These are phyloP conservation scores for Iris macrosiphon DNA, from an alignment of 106 monocot genomes.

Conservation along the genomic window DNA sequence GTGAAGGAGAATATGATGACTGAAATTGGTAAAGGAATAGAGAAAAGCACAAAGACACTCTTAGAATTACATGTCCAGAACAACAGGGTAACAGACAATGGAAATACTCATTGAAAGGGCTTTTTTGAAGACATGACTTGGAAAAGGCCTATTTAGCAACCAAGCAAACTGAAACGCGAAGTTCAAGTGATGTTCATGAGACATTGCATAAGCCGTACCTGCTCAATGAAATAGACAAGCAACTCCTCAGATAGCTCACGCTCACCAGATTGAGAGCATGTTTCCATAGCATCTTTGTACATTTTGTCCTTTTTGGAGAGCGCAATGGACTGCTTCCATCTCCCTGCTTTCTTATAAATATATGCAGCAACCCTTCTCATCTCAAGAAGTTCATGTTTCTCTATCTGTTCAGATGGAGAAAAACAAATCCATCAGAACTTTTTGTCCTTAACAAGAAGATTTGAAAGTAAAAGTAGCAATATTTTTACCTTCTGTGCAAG, in stretches of 20 bases:
- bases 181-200: too few relatives aligned
- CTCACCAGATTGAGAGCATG: constrained; percentile 90
- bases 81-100: too few relatives aligned
- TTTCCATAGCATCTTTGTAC: constrained; percentile 95
- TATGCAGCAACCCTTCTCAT: constrained; percentile 94
- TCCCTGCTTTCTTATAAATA: constrained; percentile 98
- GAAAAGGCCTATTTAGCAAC: too few relatives aligned
- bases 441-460: background rate
- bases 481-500: constrained; percentile 84
- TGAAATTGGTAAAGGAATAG: too few relatives aligned
- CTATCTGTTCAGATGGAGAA: constrained; percentile 29
- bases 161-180: too few relatives aligned
- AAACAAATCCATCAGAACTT: background rate
- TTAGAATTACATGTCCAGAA: too few relatives aligned
- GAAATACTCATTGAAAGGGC: too few relatives aligned
- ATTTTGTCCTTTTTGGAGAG: constrained; percentile 90
- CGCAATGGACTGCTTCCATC: constrained; percentile 98
- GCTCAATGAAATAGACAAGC: constrained; percentile 92
- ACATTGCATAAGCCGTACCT: constrained; percentile 29
- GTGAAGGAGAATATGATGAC: too few relatives aligned
- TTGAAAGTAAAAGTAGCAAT: background rate
- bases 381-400: constrained; percentile 93
- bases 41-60: too few relatives aligned
- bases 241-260: constrained; percentile 87
- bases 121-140: too few relatives aligned